Base-by-base conservation (phyloP, 23 red algal genomes). In the Gracilaria caudata region DNA sequence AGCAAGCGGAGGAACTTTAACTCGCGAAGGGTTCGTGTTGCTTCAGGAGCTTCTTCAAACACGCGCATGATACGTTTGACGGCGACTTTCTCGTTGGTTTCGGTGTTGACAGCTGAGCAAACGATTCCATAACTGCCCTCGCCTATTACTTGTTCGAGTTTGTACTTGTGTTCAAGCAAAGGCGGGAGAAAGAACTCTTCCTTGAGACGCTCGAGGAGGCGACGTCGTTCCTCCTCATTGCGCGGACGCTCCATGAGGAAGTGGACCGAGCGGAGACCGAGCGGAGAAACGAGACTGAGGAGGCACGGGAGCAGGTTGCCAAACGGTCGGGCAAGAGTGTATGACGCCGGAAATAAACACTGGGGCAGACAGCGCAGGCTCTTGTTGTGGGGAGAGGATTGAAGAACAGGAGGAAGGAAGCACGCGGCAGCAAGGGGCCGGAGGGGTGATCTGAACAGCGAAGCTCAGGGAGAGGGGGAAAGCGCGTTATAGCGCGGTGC, bases 101-200 rank as follows among this genome's bases (percentile, higher is more conserved):
- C 77, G 37, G 78, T 88, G 74, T 98, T 82, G 80, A 88, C 85
- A 23, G 90, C 95, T n/a, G 95, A 98, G 78, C 83, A 90, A 13
- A 98, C 95, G 25, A 94, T 80, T 37, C 95, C 95, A 64, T 98
- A 98, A 33, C 90, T 92, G 33, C 95, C 95, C 64, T 98, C 82
- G 53, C 90, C 90, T 19, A 93, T 85, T 34, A 93, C 90, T 38
- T 86, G 81, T 49, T 86, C 80, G 58, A 93, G 65, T 8, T 51
- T 55, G 73, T 93, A 93, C 70, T 86, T 84, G 72, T 85, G 73
- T 24, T 86, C 90, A 24, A 78, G 44, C 14, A 93, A 75, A 0
- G 78, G 94, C 54, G 81, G 86, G 11, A 81, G 75, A 76, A 96
- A 96, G 77, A 96, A 96, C 8, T 86, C 78, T 29, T 66, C 64